A percentile compares a stretch with the other conserved stretches of the same genome.
These are phyloP conservation scores for Ambrosiella cleistominuta DNA, from an alignment of 2,329 filamentous ascomycete species.

Conservation along the genomic window DNA sequence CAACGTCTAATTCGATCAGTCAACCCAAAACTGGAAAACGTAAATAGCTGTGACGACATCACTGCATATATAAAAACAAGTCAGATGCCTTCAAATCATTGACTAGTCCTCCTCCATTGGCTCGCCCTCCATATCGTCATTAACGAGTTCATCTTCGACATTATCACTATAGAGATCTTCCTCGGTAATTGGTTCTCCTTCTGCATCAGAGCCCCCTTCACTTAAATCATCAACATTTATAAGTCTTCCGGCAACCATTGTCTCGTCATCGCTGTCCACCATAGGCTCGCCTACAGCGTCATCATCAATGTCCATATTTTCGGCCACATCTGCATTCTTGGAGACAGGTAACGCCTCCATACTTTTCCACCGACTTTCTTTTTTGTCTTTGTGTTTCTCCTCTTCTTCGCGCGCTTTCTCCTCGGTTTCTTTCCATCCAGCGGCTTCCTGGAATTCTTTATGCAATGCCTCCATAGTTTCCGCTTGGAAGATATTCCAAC, in stretches of 20 bases:
- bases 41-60: constrained; percentile 21
- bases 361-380: constrained; percentile 32
- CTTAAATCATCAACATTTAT: neutral
- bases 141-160: constrained; percentile 26
- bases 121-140: constrained; percentile 16
- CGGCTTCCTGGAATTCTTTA: constrained; percentile 41
- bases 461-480: constrained; percentile 56
- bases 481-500: constrained; percentile 55
- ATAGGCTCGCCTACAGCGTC: constrained; percentile 32
- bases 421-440: constrained; percentile 23
- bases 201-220: constrained; percentile 3
- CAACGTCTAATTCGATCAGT: too few species aligned
- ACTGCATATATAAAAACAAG: constrained; percentile 16
- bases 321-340: constrained; percentile 20
- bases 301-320: constrained; percentile 26
- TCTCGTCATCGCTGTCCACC: constrained; percentile 27
- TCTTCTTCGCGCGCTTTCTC: constrained; percentile 16
- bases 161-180: constrained; percentile 21
- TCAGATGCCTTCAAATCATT: neutral
- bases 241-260: constrained; percentile 18
- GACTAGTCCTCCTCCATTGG: constrained; percentile 18
- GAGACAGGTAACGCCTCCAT: constrained; percentile 23
- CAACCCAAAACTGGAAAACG: neutral
- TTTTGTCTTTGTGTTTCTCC: constrained; percentile 15
- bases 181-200: constrained; percentile 19